Evolutionary conservation across 2,329 filamentous ascomycete genomes (phyloP), one percentile per base, ranked within the genome.

Genomic region (Incumbomyces lentus): DNA sequence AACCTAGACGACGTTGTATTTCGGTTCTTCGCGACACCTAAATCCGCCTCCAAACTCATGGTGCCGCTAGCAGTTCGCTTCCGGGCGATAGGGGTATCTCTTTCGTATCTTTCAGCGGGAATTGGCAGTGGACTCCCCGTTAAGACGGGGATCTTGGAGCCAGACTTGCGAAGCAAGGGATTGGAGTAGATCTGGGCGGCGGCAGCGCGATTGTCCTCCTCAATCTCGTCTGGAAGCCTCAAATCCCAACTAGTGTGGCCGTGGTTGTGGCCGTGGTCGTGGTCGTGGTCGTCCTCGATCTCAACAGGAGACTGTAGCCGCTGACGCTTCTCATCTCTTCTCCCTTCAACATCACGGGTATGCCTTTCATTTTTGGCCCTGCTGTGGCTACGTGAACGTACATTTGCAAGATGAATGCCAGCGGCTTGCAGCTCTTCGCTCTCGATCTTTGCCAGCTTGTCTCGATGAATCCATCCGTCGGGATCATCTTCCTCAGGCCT

Each of bases 121-220:
- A 93, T 81, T 10, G 88, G 87, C 16, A 79, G 75, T 2, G 85
- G 84, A 60, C 86, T 95, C 12, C 76, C 70, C 58, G 86, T 89
- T 26, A 87, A 81, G 32, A 96, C 74, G 1, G 92, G 92, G 60
- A 98, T 95, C 45, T 86, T 81, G 37, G 90, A 95, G 2, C 76
- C 69, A 67, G 77, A 68, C 71, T 76, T 66, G 74, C 83, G 59
- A 62, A 73, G 53, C 62, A 68, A 54, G 56, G 75, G 65, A 65
- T 76, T 59, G 67, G 64, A 55, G 68, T 59, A 76, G 65, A 62
- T 76, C 72, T 56, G 78, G 69, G 36, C 59, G 8, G 62, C 54
- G 69, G 37, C 59, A 11, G 63, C 55, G 35, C 45, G 49, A n/a
- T 62, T 63, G 26, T 76, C 70, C 8, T 70, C 67, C 19, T 82